phyloP scores from a whole-genome alignment of 2,329 filamentous ascomycete species.

The Sclerotinia glacialis region DNA sequence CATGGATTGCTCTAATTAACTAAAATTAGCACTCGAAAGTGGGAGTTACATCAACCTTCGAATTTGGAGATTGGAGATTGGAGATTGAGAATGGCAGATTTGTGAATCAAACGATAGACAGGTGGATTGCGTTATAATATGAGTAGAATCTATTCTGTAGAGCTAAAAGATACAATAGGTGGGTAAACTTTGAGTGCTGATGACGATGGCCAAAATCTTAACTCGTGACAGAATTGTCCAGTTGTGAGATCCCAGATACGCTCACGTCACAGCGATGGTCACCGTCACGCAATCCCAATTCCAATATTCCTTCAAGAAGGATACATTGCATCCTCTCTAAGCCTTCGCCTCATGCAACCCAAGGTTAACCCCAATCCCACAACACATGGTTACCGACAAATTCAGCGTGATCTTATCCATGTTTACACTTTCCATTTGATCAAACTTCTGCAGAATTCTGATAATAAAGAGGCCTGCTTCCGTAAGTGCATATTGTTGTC shows the following conservation, averaged over 20 bases:
- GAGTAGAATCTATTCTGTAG: background rate
- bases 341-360: slow-evolving; percentile 22
- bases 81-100: background rate
- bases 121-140: no score
- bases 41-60: background rate
- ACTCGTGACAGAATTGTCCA: background rate
- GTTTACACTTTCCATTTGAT: slow-evolving; percentile 35
- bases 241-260: background rate
- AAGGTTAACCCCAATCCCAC: slow-evolving; percentile 41
- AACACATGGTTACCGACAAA: slow-evolving; percentile 34
- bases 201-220: background rate
- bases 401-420: slow-evolving; percentile 36
- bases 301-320: background rate
- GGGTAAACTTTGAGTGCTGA: background rate
- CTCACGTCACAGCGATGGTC: background rate
- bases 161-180: background rate
- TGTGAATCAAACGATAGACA: background rate
- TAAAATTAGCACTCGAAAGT: background rate
- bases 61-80: background rate
- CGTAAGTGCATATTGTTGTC: slow-evolving; percentile 42
- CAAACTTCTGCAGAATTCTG: slow-evolving; percentile 35
- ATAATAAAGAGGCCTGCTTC: slow-evolving; percentile 41
- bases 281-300: no score
- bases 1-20: background rate
- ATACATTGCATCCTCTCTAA: background rate